Percentiles rank a stretch among this genome's conserved stretches.
Evolutionary conservation across 495 filamentous ascomycete genomes (phyloP).

Genomic region (Penicillium subrubescens): DNA sequence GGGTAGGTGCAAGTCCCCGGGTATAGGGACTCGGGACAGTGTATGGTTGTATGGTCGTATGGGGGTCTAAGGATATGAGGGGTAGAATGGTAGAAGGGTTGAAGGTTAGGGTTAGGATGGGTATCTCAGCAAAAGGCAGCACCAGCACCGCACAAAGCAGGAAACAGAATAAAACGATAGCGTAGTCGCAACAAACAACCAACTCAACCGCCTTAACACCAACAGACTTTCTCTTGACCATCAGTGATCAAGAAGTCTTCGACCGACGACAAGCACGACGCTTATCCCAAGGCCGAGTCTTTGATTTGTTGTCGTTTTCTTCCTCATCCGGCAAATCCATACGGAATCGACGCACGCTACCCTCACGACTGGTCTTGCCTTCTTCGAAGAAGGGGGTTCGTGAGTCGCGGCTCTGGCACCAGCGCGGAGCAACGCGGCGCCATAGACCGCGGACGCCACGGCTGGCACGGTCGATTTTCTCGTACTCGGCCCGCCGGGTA

Average conservation of each 20-base stretch:
- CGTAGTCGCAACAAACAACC: background rate
- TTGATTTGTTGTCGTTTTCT: background rate
- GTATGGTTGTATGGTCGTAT: constrained; percentile 1
- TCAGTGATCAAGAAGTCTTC: constrained; percentile 10
- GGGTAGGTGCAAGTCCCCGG: background rate
- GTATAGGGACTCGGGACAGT: constrained; percentile 3
- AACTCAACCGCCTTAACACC: background rate
- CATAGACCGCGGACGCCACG: constrained; percentile 48
- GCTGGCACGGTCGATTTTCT: constrained; percentile 53
- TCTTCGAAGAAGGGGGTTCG: constrained; percentile 48
- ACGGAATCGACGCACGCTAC: constrained; percentile 51
- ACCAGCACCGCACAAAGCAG: background rate
- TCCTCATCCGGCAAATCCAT: constrained; percentile 49
- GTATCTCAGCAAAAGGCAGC: background rate
- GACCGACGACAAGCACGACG: constrained; percentile 26
- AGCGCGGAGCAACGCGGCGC: constrained; percentile 46
- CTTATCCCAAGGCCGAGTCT: constrained; percentile 9
- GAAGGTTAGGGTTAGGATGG: no score
- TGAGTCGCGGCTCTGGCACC: constrained; percentile 37
- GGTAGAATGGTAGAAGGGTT: background rate
- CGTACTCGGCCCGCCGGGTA: constrained; percentile 50
- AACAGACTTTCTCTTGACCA: background rate
- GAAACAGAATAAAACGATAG: background rate
- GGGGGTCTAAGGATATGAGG: background rate
- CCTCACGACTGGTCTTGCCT: constrained; percentile 42